Evolutionary conservation across 768 basidiomycete genomes (phyloP), one percentile per base, ranked within the genome.

Genomic region (Macrolepiota albuminosa): DNA sequence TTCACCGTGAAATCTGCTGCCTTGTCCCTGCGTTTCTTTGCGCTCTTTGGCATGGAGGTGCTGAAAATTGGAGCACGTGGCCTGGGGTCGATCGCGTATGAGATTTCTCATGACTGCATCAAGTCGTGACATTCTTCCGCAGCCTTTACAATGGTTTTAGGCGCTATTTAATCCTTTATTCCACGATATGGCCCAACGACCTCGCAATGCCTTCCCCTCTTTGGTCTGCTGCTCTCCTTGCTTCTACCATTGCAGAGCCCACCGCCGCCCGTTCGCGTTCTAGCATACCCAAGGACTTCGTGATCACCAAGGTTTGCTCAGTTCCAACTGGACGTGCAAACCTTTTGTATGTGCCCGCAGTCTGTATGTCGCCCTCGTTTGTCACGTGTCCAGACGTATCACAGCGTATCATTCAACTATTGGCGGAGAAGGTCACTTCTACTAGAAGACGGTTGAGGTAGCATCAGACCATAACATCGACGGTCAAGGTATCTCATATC

Each of bases 1-100:
- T 47, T 59, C 70, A 91, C 93, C 31, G 86, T 81, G 66, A 98
- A 97, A 71, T 98, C 95, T 49, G 88, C 89, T 2, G 83, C 86
- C 70, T 91, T 94, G 63, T 89, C 91, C 68, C 88, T 95, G 69
- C 85, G 87, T 74, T 91, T 94, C 73, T 91, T 95, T 6, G 85
- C 77, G 63, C 84, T 88, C 74, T 95, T 95, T 14, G 94, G 94
- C 94, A 97, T 85, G 18, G 29, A 31, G 39, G 53, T 31, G 54
- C 5, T 31, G 40, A 54, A 54, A 54, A 54, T 42, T 43, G 40
- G 54, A 54, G 54, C 54, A 54, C 54, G 54, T 54, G 54, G 40
- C 18, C 21, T 54, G n/a, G 6, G 13, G 4, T 10, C 21, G 7
- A 14, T 24, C 3, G 31, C 9, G 26, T 24, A 7, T 31, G 48